phyloP scores from a whole-genome alignment of 2,329 filamentous ascomycete species.

The Colletotrichum scovillei region DNA sequence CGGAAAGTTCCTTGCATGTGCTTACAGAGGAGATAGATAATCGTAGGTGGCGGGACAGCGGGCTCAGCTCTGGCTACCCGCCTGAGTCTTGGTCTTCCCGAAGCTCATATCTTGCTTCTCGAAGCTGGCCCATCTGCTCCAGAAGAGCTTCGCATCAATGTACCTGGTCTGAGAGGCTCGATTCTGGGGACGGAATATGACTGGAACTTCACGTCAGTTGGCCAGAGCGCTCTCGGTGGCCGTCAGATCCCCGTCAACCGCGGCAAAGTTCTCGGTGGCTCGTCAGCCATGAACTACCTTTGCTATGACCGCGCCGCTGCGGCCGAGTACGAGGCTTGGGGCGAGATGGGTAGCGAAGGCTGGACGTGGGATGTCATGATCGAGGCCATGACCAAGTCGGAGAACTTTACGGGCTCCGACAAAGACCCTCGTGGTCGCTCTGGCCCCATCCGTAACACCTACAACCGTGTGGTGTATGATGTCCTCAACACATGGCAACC shows the following conservation, averaged over 20 bases:
- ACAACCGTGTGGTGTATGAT: conserved; percentile 30
- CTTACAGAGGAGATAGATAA: conserved; percentile 2
- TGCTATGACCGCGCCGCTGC: conserved; percentile 50
- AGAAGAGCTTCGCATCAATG: conserved; percentile 45
- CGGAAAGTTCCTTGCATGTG: too few species aligned
- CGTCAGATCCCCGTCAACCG: conserved; percentile 55
- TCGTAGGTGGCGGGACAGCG: conserved; percentile 21
- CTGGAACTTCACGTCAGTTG: conserved; percentile 57
- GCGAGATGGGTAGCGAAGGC: conserved; percentile 46
- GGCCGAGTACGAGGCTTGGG: conserved; percentile 51
- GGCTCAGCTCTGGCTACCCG: conserved; percentile 37
- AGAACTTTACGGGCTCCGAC: conserved; percentile 41
- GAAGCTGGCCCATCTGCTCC: conserved; percentile 43
- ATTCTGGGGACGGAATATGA: conserved; percentile 45
- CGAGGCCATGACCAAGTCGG: conserved; percentile 42
- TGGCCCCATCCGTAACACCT: conserved; percentile 38
- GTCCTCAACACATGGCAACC: conserved; percentile 33
- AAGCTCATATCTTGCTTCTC: conserved; percentile 43
- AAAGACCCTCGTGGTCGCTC: conserved; percentile 35
- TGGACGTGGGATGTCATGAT: conserved; percentile 52
- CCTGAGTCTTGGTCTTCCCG: conserved; percentile 45
- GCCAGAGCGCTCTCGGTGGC: conserved; percentile 52
- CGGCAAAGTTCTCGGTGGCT: conserved; percentile 61
- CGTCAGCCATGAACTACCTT: conserved; percentile 57
- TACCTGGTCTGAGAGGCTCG: conserved; percentile 45